Evolutionary conservation across 352 stramenopile species (phyloP), one percentile per base, ranked within the genome.

Genomic region (Phytophthora cryptogea): DNA sequence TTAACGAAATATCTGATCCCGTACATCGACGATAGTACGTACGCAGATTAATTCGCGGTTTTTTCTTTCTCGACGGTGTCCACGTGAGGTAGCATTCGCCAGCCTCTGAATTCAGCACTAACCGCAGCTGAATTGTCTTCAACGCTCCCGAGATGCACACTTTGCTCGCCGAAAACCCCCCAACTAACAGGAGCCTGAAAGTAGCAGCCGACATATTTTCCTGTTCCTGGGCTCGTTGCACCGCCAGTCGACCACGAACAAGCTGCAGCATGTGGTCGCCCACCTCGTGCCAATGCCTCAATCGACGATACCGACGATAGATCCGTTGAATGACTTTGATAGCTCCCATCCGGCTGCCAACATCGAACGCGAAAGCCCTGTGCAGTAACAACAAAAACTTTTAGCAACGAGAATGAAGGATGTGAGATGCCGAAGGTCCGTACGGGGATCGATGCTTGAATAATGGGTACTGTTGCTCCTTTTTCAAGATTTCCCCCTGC

Each of bases 31-130:
- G 5, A 31, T 17, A 26, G 9, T 7, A 80, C 79, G 26, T 66
- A 92, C 83, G 69, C 10, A 90, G 41, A 40, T 86, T 56, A 32
- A 89, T 84, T 1, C 77, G 68, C 2, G 83, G 76, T 13, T 80
- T 66, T 20, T 76, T 80, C 66, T 92, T 92, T 41, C 80, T 68
- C 11, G 83, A 92, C 23, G 83, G 83, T 9, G 67, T 77, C 83
- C 83, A 92, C 40, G 79, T 90, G 14, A 92, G 66, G 41, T 88
- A 89, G 50, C 74, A 89, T 48, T 88, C 79, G 8, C 80, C 69
- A 9, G 60, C 51, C 5, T 75, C 53, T 7, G 59, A 3, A 32
- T 86, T 70, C 27, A 82, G 49, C 7, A 88, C 80, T 27, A 90
- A 54, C 16, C 69, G 66, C 13, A 91, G 64, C 35, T 83, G 69